phyloP scores from a whole-genome alignment of 73 alveolate genomes.

The Urostyla sp. region DNA sequence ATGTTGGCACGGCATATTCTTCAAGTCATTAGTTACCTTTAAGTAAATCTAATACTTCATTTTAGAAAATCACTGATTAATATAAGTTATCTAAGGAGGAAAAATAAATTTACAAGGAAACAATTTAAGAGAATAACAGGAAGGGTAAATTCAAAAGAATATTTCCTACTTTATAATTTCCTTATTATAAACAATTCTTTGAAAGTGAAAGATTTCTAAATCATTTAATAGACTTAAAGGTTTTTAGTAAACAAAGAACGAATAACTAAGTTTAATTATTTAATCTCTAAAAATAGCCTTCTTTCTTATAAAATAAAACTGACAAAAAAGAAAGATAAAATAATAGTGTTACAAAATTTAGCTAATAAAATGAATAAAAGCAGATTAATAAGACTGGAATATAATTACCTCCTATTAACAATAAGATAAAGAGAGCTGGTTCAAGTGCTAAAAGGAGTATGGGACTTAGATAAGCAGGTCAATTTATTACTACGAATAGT shows the following conservation, averaged over 20 bases:
- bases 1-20: slow-evolving; percentile 4
- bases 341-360: too few species aligned
- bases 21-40: background rate
- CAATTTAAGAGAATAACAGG: slow-evolving; percentile 72
- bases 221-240: slow-evolving; percentile 49
- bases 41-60: background rate
- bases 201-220: slow-evolving; percentile 85
- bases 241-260: background rate
- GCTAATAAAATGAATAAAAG: too few species aligned
- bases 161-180: slow-evolving; percentile 75
- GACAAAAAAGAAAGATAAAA: too few species aligned
- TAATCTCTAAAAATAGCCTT: background rate
- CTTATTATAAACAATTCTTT: slow-evolving; percentile 77
- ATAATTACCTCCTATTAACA: too few species aligned
- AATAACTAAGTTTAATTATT: background rate
- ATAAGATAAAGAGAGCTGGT: too few species aligned
- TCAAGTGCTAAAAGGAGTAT: too few species aligned
- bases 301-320: too few species aligned
- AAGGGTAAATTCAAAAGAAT: slow-evolving; percentile 79
- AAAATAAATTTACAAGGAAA: slow-evolving; percentile 50
- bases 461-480: too few species aligned
- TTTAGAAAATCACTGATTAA: background rate
- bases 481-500: too few species aligned
- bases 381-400: too few species aligned
- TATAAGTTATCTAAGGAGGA: slow-evolving; percentile 51